These are phyloP conservation scores for Gossypium mustelinum DNA, from an alignment of 345 rosid species.

Conservation along the genomic window DNA sequence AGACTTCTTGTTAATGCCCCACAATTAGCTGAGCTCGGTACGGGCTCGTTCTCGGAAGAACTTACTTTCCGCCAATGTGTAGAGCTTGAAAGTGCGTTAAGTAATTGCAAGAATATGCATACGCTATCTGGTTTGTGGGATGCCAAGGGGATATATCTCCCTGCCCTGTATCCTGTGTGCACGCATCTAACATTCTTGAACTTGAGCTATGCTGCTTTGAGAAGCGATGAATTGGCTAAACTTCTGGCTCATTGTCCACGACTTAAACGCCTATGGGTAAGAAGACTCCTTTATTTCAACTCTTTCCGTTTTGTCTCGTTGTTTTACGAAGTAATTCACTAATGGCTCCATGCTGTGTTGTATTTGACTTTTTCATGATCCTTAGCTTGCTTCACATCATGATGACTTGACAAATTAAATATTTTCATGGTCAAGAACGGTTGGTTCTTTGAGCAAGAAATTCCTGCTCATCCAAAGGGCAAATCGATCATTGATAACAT, in stretches of 20 bases:
- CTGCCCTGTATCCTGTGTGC: slow-evolving; percentile 44
- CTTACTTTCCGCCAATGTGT: slow-evolving; percentile 29
- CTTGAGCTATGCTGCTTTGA: slow-evolving; percentile 52
- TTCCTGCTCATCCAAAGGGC: neutral
- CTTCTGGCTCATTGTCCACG: slow-evolving; percentile 53
- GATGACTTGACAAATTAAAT: neutral
- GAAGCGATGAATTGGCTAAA: slow-evolving; percentile 43
- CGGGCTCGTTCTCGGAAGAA: slow-evolving; percentile 53
- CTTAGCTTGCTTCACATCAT: neutral
- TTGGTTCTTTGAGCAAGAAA: neutral
- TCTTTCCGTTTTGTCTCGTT: neutral
- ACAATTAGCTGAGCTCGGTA: slow-evolving; percentile 52
- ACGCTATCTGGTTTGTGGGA: slow-evolving; percentile 64
- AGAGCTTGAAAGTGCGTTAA: slow-evolving; percentile 43
- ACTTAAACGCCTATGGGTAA: slow-evolving; percentile 64
- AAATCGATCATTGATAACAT: neutral
- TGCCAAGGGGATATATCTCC: slow-evolving; percentile 36
- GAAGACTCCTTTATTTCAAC: neutral
- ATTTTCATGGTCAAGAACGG: neutral
- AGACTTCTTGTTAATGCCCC: slow-evolving; percentile 50
- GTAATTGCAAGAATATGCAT: slow-evolving; percentile 41
- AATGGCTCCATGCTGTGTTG: neutral
- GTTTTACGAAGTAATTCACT: neutral
- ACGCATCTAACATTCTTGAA: slow-evolving; percentile 52
- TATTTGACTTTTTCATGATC: neutral